Evolutionary conservation across 768 basidiomycete genomes (phyloP).

Genomic region (Kwoniella dejecticola): DNA sequence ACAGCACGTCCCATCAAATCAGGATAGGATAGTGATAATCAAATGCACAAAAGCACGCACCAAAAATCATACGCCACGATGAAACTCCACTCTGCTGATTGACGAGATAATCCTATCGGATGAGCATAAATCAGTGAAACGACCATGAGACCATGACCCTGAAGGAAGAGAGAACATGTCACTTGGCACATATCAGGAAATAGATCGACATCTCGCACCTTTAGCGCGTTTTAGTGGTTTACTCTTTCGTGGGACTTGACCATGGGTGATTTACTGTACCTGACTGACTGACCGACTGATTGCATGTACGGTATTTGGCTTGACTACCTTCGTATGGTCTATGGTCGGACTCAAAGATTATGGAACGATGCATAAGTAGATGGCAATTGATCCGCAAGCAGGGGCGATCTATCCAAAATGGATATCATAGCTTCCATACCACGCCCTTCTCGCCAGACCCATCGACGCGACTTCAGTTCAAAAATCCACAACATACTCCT

Average conservation of each 20-base stretch:
- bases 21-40: background rate
- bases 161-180: background rate
- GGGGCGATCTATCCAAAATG: too few species aligned
- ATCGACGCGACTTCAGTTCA: too few species aligned
- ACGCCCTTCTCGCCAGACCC: too few species aligned
- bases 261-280: too few species aligned
- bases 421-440: too few species aligned
- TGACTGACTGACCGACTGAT: too few species aligned
- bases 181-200: slow-evolving; percentile 16
- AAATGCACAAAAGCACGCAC: background rate
- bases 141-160: background rate
- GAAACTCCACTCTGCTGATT: background rate
- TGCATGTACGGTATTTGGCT: too few species aligned
- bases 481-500: too few species aligned
- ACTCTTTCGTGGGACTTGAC: background rate
- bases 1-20: slow-evolving; percentile 6
- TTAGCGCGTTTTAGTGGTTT: slow-evolving; percentile 14
- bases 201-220: background rate
- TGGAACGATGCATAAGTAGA: too few species aligned
- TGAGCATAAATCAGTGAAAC: background rate
- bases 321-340: too few species aligned
- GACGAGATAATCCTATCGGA: background rate
- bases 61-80: slow-evolving; percentile 6
- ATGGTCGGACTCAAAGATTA: too few species aligned
- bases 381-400: too few species aligned